Percentiles rank a stretch among this genome's conserved stretches.
phyloP scores from a whole-genome alignment of 2,329 filamentous ascomycete genomes.

The Ophiostoma quercus region DNA sequence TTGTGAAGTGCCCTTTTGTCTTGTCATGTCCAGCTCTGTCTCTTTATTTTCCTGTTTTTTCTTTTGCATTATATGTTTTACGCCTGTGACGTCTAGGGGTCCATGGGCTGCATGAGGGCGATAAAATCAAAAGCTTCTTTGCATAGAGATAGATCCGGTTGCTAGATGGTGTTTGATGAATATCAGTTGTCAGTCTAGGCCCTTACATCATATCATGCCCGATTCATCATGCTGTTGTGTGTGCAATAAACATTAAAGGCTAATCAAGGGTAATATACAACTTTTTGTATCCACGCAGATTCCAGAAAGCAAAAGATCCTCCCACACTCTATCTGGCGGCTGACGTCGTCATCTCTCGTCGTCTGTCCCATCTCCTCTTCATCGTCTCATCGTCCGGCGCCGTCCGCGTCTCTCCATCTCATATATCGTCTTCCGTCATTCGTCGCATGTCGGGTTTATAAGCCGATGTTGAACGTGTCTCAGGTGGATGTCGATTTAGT shows the following conservation, averaged over 20 bases:
- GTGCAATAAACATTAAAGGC: constrained; percentile 15
- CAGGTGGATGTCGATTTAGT: no score
- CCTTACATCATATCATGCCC: background rate
- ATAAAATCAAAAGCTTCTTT: constrained; percentile 13
- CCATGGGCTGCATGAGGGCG: background rate
- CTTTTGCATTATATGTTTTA: background rate
- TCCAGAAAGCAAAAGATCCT: constrained; percentile 3
- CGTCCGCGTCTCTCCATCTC: background rate
- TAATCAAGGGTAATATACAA: constrained; percentile 17
- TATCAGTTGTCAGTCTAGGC: background rate
- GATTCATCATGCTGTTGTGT: background rate
- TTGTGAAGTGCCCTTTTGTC: background rate
- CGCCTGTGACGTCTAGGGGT: constrained; percentile 10
- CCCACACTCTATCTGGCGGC: background rate
- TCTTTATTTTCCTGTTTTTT: background rate
- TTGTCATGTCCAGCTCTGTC: constrained; percentile 1
- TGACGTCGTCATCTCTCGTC: background rate
- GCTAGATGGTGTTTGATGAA: background rate
- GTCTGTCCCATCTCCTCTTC: background rate
- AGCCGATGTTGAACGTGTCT: no score
- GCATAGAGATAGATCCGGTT: constrained; percentile 14
- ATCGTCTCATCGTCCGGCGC: background rate
- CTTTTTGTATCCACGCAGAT: constrained; percentile 11
- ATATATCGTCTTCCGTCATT: background rate
- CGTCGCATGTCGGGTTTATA: background rate